Conservation (phyloP, 306 rosid species). For the Castanea crenata region DNA sequence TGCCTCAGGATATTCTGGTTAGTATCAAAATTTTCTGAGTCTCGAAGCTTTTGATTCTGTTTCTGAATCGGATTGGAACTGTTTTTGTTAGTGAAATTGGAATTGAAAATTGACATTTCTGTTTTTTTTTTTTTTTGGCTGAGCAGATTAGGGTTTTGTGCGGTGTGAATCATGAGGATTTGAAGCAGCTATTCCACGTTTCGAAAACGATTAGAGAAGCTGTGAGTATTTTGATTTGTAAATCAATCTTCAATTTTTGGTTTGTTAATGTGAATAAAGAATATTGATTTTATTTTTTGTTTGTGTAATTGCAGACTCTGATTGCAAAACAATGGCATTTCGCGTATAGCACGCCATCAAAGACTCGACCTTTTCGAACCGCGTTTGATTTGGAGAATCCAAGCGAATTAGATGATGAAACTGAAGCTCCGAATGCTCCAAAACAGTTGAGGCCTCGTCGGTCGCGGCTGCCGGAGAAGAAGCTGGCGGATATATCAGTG, state of each 20-base stretch:
- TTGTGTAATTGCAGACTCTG: slow-evolving; percentile 40
- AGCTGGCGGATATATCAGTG: slow-evolving; percentile 42
- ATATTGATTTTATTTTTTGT: slow-evolving; percentile 13
- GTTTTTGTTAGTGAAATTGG: neutral
- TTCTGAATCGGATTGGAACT: neutral
- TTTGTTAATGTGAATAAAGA: neutral
- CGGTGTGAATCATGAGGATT: slow-evolving; percentile 74
- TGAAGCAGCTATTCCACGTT: slow-evolving; percentile 59
- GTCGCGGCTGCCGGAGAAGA: slow-evolving; percentile 29
- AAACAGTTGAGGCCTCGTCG: slow-evolving; percentile 18
- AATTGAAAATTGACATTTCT: neutral
- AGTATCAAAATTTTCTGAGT: slow-evolving; percentile 11
- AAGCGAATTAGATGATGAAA: slow-evolving; percentile 28
- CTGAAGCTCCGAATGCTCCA: slow-evolving; percentile 62
- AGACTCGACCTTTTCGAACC: slow-evolving; percentile 33
- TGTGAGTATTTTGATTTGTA: slow-evolving; percentile 25
- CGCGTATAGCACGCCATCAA: slow-evolving; percentile 61
- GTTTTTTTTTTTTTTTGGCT: neutral
- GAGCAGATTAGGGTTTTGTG: slow-evolving; percentile 55
- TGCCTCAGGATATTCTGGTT: slow-evolving; percentile 76
- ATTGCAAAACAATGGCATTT: slow-evolving; percentile 60
- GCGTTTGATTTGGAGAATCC: slow-evolving; percentile 29
- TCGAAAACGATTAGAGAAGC: slow-evolving; percentile 61
- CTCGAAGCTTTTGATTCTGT: neutral
- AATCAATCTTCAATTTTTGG: neutral